Conservation (phyloP, 2,329 filamentous ascomycete genomes). For the Dothiorella sarmentorum region DNA sequence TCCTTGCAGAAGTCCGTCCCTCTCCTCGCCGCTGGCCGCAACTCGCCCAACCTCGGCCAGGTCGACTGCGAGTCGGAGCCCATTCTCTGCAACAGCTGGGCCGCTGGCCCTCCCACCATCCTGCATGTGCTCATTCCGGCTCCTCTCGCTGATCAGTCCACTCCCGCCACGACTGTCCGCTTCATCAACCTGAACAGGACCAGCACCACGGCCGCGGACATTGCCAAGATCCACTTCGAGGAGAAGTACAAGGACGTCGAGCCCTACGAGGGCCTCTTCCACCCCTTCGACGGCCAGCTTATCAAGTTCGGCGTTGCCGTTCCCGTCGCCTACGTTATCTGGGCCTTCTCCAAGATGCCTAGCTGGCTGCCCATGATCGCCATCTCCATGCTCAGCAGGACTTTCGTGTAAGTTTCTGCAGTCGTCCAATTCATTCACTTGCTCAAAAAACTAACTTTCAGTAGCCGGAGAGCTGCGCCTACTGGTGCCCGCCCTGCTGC, state of each 20-base stretch:
- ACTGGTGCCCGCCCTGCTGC: neutral
- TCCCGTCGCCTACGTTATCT: conserved; percentile 65
- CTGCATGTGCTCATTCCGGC: conserved; percentile 62
- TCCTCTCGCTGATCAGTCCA: conserved; percentile 60
- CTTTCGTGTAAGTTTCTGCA: conserved; percentile 65
- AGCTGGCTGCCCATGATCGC: conserved; percentile 75
- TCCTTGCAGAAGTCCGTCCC: conserved; percentile 56
- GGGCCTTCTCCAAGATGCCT: conserved; percentile 57
- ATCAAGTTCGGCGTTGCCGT: conserved; percentile 60
- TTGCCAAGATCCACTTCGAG: conserved; percentile 60
- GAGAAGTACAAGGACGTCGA: conserved; percentile 52
- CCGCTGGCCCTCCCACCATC: conserved; percentile 60
- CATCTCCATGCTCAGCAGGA: conserved; percentile 69
- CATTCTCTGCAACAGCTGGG: conserved; percentile 73
- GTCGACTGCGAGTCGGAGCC: conserved; percentile 73
- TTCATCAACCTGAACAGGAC: conserved; percentile 67
- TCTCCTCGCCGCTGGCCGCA: conserved; percentile 59
- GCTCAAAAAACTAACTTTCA: neutral
- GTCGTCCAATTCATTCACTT: no score
- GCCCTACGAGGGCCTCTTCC: conserved; percentile 65
- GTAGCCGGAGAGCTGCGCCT: conserved; percentile 2
- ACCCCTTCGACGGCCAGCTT: conserved; percentile 69
- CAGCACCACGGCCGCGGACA: conserved; percentile 61
- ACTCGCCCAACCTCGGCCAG: conserved; percentile 63
- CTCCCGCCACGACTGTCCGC: conserved; percentile 62